phyloP scores from a whole-genome alignment of 108 stramenopile species.

The Cyclotella baltica region DNA sequence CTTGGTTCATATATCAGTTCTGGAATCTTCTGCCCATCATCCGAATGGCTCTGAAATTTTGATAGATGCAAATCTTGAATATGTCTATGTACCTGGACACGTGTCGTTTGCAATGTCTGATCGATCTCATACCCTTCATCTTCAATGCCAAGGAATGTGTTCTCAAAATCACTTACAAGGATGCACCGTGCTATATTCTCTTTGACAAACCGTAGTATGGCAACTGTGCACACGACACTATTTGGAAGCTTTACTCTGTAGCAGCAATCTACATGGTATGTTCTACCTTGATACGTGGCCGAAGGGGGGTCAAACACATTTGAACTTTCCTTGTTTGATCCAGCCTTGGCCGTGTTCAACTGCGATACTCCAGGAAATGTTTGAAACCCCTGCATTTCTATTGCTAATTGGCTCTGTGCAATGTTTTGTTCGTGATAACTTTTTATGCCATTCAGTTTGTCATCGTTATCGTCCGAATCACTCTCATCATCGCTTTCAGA shows the following conservation, averaged over 20 bases:
- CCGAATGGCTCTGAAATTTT: slow-evolving; percentile 12
- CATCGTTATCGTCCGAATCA: slow-evolving; percentile 12
- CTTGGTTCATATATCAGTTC: slow-evolving; percentile 43
- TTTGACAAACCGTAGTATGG: slow-evolving; percentile 25
- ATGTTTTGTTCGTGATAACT: slow-evolving; percentile 21
- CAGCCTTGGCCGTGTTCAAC: slow-evolving; percentile 14
- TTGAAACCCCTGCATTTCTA: slow-evolving; percentile 39
- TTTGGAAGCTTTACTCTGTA: slow-evolving; percentile 29
- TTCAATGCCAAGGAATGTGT: slow-evolving; percentile 47
- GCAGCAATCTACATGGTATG: slow-evolving; percentile 12
- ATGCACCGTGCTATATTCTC: slow-evolving; percentile 33
- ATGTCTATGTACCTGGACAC: slow-evolving; percentile 28
- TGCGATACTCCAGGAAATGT: neutral
- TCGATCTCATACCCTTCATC: slow-evolving; percentile 22
- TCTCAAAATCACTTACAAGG: slow-evolving; percentile 34
- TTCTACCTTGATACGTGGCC: neutral
- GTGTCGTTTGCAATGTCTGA: neutral
- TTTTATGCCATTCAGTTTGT: slow-evolving; percentile 15
- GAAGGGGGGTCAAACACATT: neutral
- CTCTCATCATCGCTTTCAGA: slow-evolving; percentile 2
- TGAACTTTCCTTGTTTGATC: neutral
- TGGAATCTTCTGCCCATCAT: slow-evolving; percentile 29
- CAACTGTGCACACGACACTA: slow-evolving; percentile 25
- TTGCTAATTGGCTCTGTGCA: slow-evolving; percentile 7
- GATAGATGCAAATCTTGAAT: slow-evolving; percentile 24